Evolutionary conservation across 805 yeast species (phyloP).

Genomic region (Saturnispora mendoncae): DNA sequence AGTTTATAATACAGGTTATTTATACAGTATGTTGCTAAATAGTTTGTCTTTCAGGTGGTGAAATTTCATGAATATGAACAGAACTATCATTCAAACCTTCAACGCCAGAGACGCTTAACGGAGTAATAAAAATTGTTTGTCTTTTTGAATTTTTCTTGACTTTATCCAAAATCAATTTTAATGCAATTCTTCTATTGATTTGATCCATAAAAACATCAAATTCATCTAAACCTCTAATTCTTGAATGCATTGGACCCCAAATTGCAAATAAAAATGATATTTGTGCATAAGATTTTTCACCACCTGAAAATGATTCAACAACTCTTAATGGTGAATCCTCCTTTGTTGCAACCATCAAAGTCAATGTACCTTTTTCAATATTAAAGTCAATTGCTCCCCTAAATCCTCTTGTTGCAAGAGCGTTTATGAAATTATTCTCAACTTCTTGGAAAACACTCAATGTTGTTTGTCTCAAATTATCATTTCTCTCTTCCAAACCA

Average conservation of each 20-base stretch:
- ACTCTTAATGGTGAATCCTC: slow-evolving; percentile 52
- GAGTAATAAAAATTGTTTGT: slow-evolving; percentile 89
- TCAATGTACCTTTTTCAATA: slow-evolving; percentile 39
- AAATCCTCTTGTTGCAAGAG: slow-evolving; percentile 60
- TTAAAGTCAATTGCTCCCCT: slow-evolving; percentile 65
- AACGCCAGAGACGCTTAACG: slow-evolving; percentile 75
- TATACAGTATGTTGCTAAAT: neutral
- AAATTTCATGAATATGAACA: slow-evolving; percentile 57
- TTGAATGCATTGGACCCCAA: slow-evolving; percentile 88
- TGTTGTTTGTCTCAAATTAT: slow-evolving; percentile 34
- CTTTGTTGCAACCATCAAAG: slow-evolving; percentile 53
- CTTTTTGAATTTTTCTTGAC: slow-evolving; percentile 55
- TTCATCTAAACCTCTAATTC: slow-evolving; percentile 87
- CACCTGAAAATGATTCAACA: slow-evolving; percentile 86
- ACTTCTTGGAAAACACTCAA: slow-evolving; percentile 39
- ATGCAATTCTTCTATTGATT: slow-evolving; percentile 73
- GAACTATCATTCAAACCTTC: slow-evolving; percentile 46
- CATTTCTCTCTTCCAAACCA: slow-evolving; percentile 37
- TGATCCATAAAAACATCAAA: slow-evolving; percentile 98
- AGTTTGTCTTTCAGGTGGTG: slow-evolving; percentile 27
- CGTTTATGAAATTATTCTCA: slow-evolving; percentile 46
- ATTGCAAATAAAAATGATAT: slow-evolving; percentile 79
- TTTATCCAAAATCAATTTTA: slow-evolving; percentile 62
- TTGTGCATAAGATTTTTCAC: slow-evolving; percentile 92
- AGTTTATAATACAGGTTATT: neutral